A percentile compares a stretch with the other conserved stretches of the same genome.
Conservation (phyloP, 257 asterid species). For the Solanum arcanum region DNA sequence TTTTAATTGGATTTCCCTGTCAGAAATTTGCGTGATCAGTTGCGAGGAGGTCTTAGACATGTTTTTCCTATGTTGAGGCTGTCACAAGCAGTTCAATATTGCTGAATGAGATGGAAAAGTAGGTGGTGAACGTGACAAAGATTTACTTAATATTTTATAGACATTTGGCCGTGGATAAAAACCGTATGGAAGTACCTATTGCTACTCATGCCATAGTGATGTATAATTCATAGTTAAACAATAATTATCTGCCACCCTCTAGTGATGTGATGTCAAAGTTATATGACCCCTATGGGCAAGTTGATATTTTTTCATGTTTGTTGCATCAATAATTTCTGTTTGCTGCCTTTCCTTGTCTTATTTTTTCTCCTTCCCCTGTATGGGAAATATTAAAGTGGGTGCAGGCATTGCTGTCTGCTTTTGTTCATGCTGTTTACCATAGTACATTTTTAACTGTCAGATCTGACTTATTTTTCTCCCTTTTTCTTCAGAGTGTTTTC, state of each 20-base stretch:
- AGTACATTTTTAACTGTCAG: neutral
- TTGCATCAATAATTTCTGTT: neutral
- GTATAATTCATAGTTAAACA: neutral
- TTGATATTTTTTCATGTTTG: neutral
- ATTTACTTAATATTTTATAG: neutral
- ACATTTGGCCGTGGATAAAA: neutral
- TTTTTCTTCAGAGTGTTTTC: constrained; percentile 38
- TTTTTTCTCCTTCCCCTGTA: neutral
- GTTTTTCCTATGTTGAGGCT: neutral
- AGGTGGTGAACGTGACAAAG: neutral
- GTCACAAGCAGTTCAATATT: neutral
- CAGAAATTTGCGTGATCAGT: neutral
- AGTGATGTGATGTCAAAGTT: neutral
- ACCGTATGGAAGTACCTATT: neutral
- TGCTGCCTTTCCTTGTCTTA: neutral
- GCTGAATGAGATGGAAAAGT: neutral
- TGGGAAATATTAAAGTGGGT: neutral
- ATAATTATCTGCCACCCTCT: neutral
- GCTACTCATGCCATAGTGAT: neutral
- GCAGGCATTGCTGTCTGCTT: neutral
- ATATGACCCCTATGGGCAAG: neutral
- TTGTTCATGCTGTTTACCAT: neutral
- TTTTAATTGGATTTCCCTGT: neutral
- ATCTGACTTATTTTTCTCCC: neutral
- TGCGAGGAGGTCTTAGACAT: neutral